A percentile compares a stretch with the other conserved stretches of the same genome.
phyloP scores from a whole-genome alignment of 2,329 filamentous ascomycete genomes.

The Sclerotinia minor region DNA sequence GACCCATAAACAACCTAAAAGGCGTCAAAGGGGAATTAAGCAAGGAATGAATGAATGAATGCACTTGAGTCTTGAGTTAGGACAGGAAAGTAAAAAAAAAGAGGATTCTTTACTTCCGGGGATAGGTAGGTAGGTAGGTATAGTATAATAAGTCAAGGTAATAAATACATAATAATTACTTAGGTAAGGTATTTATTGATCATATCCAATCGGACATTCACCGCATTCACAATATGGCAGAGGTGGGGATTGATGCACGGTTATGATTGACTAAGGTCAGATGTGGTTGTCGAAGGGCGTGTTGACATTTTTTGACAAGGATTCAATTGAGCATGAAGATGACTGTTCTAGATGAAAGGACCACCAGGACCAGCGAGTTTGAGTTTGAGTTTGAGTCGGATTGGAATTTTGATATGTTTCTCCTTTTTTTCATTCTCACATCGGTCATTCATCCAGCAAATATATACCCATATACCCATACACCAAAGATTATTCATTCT shows the following conservation, averaged over 20 bases:
- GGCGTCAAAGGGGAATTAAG: too few relatives aligned
- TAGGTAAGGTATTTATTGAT: neutral
- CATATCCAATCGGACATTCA: neutral
- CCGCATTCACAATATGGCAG: too few relatives aligned
- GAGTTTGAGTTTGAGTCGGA: neutral
- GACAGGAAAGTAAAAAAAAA: too few relatives aligned
- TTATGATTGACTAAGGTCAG: conserved; percentile 1
- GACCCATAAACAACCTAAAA: too few relatives aligned
- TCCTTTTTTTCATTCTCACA: neutral
- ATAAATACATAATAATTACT: too few relatives aligned
- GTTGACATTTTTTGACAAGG: conserved; percentile 14
- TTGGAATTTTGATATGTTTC: neutral
- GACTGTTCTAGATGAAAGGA: conserved; percentile 7
- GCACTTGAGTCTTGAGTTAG: too few relatives aligned
- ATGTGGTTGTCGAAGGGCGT: conserved; percentile 15
- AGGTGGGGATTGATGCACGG: neutral
- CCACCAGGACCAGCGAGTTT: neutral
- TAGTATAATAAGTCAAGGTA: too few relatives aligned
- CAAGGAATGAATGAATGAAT: too few relatives aligned
- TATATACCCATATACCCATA: conserved; percentile 2
- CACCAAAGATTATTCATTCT: conserved; percentile 5
- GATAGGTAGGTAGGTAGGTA: too few relatives aligned
- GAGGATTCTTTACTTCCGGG: too few relatives aligned
- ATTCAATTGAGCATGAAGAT: conserved; percentile 1
- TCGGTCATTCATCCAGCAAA: neutral